phyloP scores from a whole-genome alignment of 345 rosid genomes.

The Chamaenerion angustifolium region DNA sequence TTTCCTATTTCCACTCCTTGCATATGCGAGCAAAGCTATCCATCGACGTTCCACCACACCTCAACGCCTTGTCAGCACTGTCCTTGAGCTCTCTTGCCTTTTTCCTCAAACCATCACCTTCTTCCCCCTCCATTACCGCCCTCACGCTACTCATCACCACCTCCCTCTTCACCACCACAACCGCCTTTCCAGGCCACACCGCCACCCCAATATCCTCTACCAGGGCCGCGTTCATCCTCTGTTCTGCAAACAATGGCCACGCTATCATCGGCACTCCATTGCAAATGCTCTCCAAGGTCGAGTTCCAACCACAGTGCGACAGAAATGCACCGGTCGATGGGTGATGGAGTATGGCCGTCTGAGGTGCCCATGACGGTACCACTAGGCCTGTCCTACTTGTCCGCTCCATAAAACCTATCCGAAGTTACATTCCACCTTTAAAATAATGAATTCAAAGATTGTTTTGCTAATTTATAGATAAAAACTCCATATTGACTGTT shows the following conservation, averaged over 20 bases:
- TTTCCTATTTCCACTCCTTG: too few relatives aligned
- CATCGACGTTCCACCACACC: conserved; percentile 15
- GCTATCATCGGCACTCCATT: conserved; percentile 33
- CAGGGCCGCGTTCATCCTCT: conserved; percentile 26
- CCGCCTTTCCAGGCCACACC: conserved; percentile 4
- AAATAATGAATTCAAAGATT: not conserved
- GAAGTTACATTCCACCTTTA: not conserved
- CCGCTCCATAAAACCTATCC: conserved; percentile 14
- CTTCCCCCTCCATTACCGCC: conserved; percentile 20
- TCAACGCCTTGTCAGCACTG: conserved; percentile 15
- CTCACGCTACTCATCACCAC: conserved; percentile 23
- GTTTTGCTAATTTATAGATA: conserved; percentile 1
- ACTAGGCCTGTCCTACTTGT: conserved; percentile 18
- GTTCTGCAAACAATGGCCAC: conserved; percentile 44
- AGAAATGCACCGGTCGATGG: conserved; percentile 27
- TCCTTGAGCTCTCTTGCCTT: conserved; percentile 15
- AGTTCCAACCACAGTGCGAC: conserved; percentile 49
- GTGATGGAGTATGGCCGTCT: conserved; percentile 23
- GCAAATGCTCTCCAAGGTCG: conserved; percentile 22
- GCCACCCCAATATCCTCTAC: conserved; percentile 29
- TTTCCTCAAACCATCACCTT: conserved; percentile 14
- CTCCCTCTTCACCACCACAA: conserved; percentile 14
- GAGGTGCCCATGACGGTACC: conserved; percentile 25
- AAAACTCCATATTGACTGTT: too few relatives aligned
- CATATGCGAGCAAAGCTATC: too few relatives aligned